Evolutionary conservation across 106 monocot genomes (phyloP).

Genomic region (Dendrobium chrysotoxum): DNA sequence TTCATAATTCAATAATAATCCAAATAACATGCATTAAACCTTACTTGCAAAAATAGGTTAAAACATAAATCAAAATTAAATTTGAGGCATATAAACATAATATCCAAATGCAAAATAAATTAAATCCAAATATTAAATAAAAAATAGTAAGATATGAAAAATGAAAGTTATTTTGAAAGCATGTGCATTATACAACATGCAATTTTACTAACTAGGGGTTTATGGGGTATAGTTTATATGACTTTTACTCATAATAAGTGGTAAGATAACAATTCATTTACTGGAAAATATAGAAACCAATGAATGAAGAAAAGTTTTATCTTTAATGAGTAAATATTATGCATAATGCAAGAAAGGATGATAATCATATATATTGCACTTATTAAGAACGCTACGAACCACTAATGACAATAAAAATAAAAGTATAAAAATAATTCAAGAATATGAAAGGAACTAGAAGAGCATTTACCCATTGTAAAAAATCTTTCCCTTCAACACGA

Average conservation of each 20-base stretch:
- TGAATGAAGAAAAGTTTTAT: background rate
- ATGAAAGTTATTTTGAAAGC: background rate
- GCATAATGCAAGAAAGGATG: background rate
- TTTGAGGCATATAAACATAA: too few species aligned
- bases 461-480: conserved; percentile 47
- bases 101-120: too few species aligned
- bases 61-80: too few species aligned
- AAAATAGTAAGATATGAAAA: background rate
- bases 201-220: background rate
- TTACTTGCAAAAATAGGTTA: too few species aligned
- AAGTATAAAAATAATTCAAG: conserved; percentile 4
- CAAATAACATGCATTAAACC: too few species aligned
- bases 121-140: too few species aligned
- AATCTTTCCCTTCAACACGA: conserved; percentile 26
- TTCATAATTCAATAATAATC: too few species aligned
- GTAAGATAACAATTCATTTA: background rate
- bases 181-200: background rate
- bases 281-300: background rate
- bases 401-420: conserved; percentile 1
- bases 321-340: background rate
- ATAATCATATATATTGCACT: background rate
- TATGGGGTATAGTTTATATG: background rate
- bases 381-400: background rate
- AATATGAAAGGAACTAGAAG: background rate
- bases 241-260: background rate